These are phyloP conservation scores for Gregarina niphandrodes DNA, from an alignment of 169 alveolate species.

Conservation along the genomic window DNA sequence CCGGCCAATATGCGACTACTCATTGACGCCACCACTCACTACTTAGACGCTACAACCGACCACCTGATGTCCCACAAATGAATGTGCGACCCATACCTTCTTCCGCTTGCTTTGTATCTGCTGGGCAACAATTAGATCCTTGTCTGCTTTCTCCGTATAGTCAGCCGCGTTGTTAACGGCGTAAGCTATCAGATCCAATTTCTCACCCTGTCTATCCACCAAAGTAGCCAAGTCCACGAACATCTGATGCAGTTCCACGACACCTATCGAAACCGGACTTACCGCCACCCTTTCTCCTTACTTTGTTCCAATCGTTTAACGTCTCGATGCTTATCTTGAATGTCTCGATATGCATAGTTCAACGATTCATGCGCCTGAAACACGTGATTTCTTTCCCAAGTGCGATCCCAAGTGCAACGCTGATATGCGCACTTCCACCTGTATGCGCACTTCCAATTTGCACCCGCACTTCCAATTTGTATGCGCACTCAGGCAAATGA, in stretches of 20 bases:
- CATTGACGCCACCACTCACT: too few species aligned
- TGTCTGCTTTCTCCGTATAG: slow-evolving; percentile 26
- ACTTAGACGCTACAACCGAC: too few species aligned
- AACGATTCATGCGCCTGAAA: slow-evolving; percentile 29
- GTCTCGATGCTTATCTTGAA: slow-evolving; percentile 42
- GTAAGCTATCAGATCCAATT: slow-evolving; percentile 34
- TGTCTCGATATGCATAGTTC: slow-evolving; percentile 32
- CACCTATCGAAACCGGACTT: too few species aligned
- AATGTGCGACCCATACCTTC: background rate
- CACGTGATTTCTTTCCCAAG: too few species aligned
- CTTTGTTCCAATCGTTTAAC: slow-evolving; percentile 35
- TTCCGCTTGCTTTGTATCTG: slow-evolving; percentile 12
- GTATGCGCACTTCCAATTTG: too few species aligned
- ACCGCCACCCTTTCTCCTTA: background rate
- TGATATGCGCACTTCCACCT: too few species aligned
- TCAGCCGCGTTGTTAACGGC: slow-evolving; percentile 24
- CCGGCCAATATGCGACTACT: too few species aligned
- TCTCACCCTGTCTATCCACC: slow-evolving; percentile 38
- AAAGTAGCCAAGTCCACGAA: slow-evolving; percentile 37
- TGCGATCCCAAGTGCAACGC: too few species aligned
- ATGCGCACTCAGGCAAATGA: too few species aligned
- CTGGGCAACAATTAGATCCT: slow-evolving; percentile 22
- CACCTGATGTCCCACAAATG: background rate
- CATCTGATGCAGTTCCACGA: slow-evolving; percentile 38
- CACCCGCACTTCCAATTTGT: too few species aligned